phyloP scores from a whole-genome alignment of 768 basidiomycete genomes.

The Boletus rubescentipes region DNA sequence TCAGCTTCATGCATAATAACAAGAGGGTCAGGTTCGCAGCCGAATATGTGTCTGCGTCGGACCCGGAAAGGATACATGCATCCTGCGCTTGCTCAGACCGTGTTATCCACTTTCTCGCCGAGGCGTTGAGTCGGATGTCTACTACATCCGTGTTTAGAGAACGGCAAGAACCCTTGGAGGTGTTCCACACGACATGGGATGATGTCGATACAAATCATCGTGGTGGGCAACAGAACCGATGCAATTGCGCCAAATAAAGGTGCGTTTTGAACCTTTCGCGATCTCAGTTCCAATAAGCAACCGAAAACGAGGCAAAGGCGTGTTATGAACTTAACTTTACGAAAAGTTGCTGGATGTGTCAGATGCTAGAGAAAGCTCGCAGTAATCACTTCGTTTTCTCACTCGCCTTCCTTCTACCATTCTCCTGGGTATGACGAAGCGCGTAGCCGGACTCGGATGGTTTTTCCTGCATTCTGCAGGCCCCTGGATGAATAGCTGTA shows the following conservation, averaged over 20 bases:
- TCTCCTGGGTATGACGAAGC: conserved; percentile 1
- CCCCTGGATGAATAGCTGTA: background rate
- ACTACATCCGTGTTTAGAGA: background rate
- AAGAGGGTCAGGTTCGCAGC: background rate
- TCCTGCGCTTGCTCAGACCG: too few species aligned
- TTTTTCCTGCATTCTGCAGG: background rate
- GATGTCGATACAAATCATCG: background rate
- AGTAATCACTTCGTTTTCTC: conserved; percentile 1
- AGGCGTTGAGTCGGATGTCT: too few species aligned
- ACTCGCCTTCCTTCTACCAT: background rate
- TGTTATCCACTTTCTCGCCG: too few species aligned
- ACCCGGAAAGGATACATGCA: too few species aligned
- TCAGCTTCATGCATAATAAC: conserved; percentile 2
- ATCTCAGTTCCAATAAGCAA: conserved; percentile 17
- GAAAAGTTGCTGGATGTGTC: background rate
- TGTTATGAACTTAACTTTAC: conserved; percentile 24
- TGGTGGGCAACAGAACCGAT: background rate
- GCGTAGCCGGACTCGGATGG: background rate
- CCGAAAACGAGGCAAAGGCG: conserved; percentile 25
- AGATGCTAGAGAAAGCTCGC: background rate
- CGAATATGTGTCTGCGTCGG: too few species aligned
- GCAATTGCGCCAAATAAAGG: background rate
- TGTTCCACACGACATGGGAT: background rate
- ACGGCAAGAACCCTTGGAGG: background rate
- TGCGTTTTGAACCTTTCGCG: background rate